Base-by-base conservation (phyloP, 1,139 yeast species). In the Yamadazyma triangularis region DNA sequence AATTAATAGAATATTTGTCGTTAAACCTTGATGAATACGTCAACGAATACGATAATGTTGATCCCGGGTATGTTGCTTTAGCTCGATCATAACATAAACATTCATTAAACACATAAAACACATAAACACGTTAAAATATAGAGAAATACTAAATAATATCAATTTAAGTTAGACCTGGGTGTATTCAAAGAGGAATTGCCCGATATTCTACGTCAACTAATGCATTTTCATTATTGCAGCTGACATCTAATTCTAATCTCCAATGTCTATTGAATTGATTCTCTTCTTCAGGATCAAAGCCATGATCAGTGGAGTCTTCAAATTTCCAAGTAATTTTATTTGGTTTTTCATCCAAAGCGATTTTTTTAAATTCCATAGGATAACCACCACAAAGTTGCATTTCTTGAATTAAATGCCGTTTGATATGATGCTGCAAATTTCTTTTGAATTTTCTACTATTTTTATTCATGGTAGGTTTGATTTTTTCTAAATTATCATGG, bases 401-500 rank as follows among this genome's bases (percentile, higher is more conserved):
- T 44, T 81, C 89, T 40, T 72, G 69, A 53, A 82, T 63, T 50
- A 82, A 62, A 54, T 81, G 89, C 49, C 79, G 79, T 48, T 78
- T 75, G 34, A 82, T 67, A 47, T 82, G 91, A 55, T 82, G 89
- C 51, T 79, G 82, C 56, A 82, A 67, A 51, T 81, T 81, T 53
- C 91, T 72, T 45, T 75, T 78, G 52, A 80, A 82, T 58, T 81
- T 81, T 46, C 77, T 73, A 35, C 81, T 77, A 51, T 80, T 77
- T 36, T 80, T 77, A 59, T 81, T 82, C 65, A 73, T 76, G 31
- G 85, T 77, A 29, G 83, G 82, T 54, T 81, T 80, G 38, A 82
- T 74, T 55, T 79, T 80, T 35, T 82, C 91, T 35, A 78, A 73
- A 51, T 81, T 78, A 36, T 79, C 75, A 44, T 78, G 85, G 40